phyloP scores from a whole-genome alignment of 169 alveolate genomes.

The Plasmodium vivax region DNA sequence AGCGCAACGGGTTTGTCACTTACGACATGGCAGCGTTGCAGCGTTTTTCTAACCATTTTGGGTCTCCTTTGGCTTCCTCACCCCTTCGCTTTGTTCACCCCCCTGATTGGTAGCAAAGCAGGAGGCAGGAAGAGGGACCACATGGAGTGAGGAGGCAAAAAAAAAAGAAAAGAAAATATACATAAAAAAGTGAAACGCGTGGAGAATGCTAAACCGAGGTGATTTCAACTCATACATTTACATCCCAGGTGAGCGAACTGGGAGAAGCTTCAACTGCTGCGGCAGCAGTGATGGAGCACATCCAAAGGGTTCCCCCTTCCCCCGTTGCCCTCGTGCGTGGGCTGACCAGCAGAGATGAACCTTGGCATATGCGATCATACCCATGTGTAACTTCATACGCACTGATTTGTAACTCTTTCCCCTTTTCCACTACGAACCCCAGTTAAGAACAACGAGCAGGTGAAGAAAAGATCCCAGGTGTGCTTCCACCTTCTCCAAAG shows the following conservation, averaged over 20 bases:
- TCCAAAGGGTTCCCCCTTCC: not conserved
- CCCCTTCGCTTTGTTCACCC: not conserved
- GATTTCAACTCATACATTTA: not conserved
- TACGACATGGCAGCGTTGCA: not conserved
- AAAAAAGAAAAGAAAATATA: not conserved
- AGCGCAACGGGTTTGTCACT: not conserved
- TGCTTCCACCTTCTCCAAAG: conserved; percentile 21
- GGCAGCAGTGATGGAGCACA: not conserved
- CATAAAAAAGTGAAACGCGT: not conserved
- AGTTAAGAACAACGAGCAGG: conserved; percentile 19
- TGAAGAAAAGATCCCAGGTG: conserved; percentile 6
- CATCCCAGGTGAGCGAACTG: not conserved
- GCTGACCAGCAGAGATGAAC: not conserved
- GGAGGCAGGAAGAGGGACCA: not conserved
- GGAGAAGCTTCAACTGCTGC: not conserved
- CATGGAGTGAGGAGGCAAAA: not conserved
- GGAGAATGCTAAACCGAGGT: not conserved
- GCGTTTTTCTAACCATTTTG: not conserved
- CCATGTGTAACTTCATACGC: not conserved
- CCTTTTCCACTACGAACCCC: not conserved
- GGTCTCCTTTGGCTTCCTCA: not conserved
- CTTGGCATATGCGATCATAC: not conserved
- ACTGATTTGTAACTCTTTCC: not conserved
- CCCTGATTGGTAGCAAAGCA: not conserved
- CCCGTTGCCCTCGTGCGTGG: not conserved